Base-by-base conservation (phyloP, 2,329 filamentous ascomycete species). In the Incumbomyces lentus region DNA sequence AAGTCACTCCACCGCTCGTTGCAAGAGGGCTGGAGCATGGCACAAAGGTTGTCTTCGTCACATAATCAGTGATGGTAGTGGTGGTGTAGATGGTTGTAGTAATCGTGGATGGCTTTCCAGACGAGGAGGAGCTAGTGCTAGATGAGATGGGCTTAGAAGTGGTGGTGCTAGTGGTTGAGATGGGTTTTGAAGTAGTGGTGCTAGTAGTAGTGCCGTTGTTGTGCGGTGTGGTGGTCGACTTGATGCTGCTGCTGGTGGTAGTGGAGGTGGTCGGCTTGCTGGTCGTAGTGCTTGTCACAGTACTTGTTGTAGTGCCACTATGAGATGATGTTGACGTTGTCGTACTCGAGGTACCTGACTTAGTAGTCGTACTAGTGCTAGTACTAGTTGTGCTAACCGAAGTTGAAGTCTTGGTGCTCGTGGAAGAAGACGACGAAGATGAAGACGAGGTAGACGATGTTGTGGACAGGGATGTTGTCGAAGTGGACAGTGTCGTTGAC, bases 1-100 rank as follows among this genome's bases (percentile, higher is more conserved):
- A 61, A n/a, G 62, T 65, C 32, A 53, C 56, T 16, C 55, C 53
- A 16, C 51, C 48, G 6, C 52, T 36, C 13, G 58, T 58, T 34
- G 52, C 55, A 31, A 64, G 48, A 8, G 60, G 47, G 29, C 59
- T 62, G n/a, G 61, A 63, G 51, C 56, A 60, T n/a, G 62, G 62
- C 32, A 64, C 56, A 37, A 60, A 63, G 3, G 50, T 58, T 4
- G 60, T 63, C 37, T 44, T 54, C 30, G 59, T 61, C 47, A 61
- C 57, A 17, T 58, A 61, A 26, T 54, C 54, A 12, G 58, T 58
- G 22, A 47, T 51, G 30, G 50, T 50, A 16, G 47, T 55, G 32
- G 48, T 50, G 13, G 38, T 50, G 16, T 43, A 48, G 10, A 46
- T 40, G n/a, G 46, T 52, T 2, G 53, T 37, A 17, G 44, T 50